Evolutionary conservation across 2,329 filamentous ascomycete genomes (phyloP).

Genomic region (Pyricularia pennisetigena): DNA sequence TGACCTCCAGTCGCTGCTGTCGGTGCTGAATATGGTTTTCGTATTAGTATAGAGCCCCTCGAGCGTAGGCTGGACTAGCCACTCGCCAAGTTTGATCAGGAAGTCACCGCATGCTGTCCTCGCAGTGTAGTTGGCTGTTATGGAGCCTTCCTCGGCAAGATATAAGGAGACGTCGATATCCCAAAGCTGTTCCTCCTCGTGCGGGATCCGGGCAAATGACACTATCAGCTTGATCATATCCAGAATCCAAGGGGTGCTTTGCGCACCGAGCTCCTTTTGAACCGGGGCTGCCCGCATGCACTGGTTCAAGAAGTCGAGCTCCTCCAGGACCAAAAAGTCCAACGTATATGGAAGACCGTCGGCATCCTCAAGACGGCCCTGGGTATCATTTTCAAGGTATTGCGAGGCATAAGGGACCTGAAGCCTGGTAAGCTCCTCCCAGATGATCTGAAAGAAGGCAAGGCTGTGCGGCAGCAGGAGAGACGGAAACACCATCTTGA

Average conservation of each 20-base stretch:
- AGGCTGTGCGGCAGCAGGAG: conserved; percentile 77
- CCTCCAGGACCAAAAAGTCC: conserved; percentile 87
- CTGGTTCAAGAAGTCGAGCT: conserved; percentile 89
- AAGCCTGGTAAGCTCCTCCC: conserved; percentile 73
- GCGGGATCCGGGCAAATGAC: conserved; percentile 79
- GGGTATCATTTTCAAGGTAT: conserved; percentile 77
- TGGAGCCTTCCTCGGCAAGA: conserved; percentile 86
- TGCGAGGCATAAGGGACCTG: conserved; percentile 67
- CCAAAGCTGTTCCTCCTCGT: conserved; percentile 91
- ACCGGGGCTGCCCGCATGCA: conserved; percentile 83
- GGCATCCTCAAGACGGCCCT: conserved; percentile 80
- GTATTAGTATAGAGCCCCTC: conserved; percentile 73
- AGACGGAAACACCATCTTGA: conserved; percentile 73
- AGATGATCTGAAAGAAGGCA: conserved; percentile 74
- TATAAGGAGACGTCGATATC: conserved; percentile 95
- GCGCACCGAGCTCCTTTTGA: conserved; percentile 75
- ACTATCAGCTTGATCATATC: conserved; percentile 81
- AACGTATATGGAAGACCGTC: conserved; percentile 91
- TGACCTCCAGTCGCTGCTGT: conserved; percentile 42
- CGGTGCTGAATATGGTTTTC: conserved; percentile 57
- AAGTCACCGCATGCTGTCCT: conserved; percentile 88
- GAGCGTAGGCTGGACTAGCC: conserved; percentile 66
- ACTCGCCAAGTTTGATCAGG: conserved; percentile 85
- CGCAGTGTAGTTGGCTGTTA: conserved; percentile 93
- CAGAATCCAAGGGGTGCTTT: conserved; percentile 76